Evolutionary conservation across 371 early-diverging fungal species (phyloP).

Genomic region (Saksenaea vasiformis): DNA sequence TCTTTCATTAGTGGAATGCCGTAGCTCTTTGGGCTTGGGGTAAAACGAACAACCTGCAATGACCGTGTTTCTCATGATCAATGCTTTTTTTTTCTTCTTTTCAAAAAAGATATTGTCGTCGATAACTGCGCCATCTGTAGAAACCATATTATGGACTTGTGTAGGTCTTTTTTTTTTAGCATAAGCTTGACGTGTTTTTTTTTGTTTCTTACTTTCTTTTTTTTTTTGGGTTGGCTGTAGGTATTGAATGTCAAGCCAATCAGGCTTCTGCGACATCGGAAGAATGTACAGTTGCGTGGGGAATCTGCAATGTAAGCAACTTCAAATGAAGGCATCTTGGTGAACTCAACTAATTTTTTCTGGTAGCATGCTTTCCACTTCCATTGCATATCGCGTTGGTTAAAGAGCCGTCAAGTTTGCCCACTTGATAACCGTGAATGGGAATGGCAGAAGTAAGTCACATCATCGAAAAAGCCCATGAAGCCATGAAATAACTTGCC

Average conservation of each 20-base stretch:
- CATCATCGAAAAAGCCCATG: background rate
- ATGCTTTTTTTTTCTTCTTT: slow-evolving; percentile 48
- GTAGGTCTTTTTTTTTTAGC: slow-evolving; percentile 55
- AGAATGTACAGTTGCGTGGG: slow-evolving; percentile 99
- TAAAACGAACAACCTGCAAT: slow-evolving; percentile 30
- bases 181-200: background rate
- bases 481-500: background rate
- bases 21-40: slow-evolving; percentile 99
- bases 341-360: background rate
- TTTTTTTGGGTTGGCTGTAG: slow-evolving; percentile 50
- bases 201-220: no score
- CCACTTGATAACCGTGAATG: slow-evolving; percentile 99
- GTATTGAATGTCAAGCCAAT: slow-evolving; percentile 97
- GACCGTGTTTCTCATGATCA: background rate
- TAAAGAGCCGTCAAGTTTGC: slow-evolving; percentile 98
- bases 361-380: slow-evolving; percentile 97
- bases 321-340: background rate
- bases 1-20: slow-evolving; percentile 88
- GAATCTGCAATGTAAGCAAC: slow-evolving; percentile 90
- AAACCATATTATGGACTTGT: slow-evolving; percentile 99
- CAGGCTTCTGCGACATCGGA: slow-evolving; percentile 91
- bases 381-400: slow-evolving; percentile 99
- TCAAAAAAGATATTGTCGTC: slow-evolving; percentile 97
- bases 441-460: slow-evolving; percentile 92
- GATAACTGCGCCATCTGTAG: slow-evolving; percentile 99